A percentile compares a stretch with the other conserved stretches of the same genome.
phyloP scores from a whole-genome alignment of 2,329 filamentous ascomycete genomes.

The Blastomyces parvus region DNA sequence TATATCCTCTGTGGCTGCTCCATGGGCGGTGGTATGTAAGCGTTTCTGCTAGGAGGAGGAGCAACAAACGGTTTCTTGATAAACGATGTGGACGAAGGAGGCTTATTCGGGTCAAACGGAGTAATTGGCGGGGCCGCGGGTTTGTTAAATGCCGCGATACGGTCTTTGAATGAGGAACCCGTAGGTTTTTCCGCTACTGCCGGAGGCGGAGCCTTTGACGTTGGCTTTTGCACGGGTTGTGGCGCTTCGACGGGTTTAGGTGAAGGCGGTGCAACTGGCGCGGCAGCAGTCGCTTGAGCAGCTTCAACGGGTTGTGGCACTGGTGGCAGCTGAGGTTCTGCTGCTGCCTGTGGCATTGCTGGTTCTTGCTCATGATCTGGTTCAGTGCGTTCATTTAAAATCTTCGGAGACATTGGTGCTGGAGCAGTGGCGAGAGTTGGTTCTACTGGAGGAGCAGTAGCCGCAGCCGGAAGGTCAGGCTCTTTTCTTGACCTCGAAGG shows the following conservation, averaged over 20 bases:
- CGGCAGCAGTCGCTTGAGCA: background rate
- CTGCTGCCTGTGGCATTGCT: conserved; percentile 10
- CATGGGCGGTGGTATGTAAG: conserved; percentile 67
- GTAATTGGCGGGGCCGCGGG: conserved; percentile 71
- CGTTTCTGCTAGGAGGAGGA: conserved; percentile 83
- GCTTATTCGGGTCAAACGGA: conserved; percentile 73
- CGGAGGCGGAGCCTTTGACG: conserved; percentile 54
- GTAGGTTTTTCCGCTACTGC: conserved; percentile 61
- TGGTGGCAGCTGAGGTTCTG: conserved; percentile 18
- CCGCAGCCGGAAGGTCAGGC: conserved; percentile 29
- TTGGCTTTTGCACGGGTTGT: conserved; percentile 34
- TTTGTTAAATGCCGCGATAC: conserved; percentile 96
- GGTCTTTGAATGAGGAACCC: conserved; percentile 76
- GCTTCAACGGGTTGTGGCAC: conserved; percentile 17
- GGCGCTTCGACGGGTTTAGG: conserved; percentile 24
- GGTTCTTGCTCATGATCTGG: conserved; percentile 29
- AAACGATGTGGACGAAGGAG: conserved; percentile 54
- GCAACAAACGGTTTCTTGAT: conserved; percentile 97
- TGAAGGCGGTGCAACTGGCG: conserved; percentile 23
- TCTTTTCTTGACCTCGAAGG: conserved; percentile 60
- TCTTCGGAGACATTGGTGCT: conserved; percentile 22
- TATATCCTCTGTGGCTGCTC: conserved; percentile 71
- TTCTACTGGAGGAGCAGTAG: conserved; percentile 17
- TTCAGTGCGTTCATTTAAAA: conserved; percentile 22
- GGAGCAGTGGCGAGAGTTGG: conserved; percentile 30